These are phyloP conservation scores for Xylaria telfairii DNA, from an alignment of 495 filamentous ascomycete species.

Conservation along the genomic window DNA sequence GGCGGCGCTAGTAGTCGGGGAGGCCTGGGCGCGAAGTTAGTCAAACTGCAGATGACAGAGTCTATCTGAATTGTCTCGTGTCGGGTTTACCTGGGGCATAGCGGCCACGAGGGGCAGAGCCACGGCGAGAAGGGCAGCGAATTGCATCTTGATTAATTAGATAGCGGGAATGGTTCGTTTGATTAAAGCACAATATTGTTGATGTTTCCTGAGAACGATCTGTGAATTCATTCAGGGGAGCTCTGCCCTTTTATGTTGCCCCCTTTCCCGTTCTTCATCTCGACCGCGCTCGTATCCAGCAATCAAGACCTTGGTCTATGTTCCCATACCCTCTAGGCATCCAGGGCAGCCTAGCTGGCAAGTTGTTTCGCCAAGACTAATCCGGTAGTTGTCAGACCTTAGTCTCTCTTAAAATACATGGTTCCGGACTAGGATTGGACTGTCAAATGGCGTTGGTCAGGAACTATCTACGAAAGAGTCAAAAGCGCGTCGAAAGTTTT, in stretches of 20 bases:
- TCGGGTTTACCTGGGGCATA: slow-evolving; percentile 2
- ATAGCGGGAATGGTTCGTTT: neutral
- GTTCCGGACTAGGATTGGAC: too few relatives aligned
- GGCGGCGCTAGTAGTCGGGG: neutral
- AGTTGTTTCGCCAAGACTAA: slow-evolving; percentile 11
- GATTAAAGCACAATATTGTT: neutral
- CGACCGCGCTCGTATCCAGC: neutral
- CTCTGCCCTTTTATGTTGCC: neutral
- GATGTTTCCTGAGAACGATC: neutral
- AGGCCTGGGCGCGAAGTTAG: slow-evolving; percentile 1
- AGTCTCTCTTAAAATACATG: neutral
- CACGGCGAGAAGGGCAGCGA: slow-evolving; percentile 17
- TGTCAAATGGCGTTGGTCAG: neutral
- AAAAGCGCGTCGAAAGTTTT: neutral
- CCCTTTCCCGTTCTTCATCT: neutral
- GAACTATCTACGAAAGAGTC: neutral
- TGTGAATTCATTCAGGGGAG: neutral
- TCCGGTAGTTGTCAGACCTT: slow-evolving; percentile 2
- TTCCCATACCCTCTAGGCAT: neutral
- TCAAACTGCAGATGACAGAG: neutral
- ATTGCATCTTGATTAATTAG: slow-evolving; percentile 21
- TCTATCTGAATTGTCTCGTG: neutral
- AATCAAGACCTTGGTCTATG: neutral
- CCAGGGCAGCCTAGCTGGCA: slow-evolving; percentile 8
- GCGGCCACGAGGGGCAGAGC: slow-evolving; percentile 19